These are phyloP conservation scores for Tausonia pullulans DNA, from an alignment of 1,284 basidiomycete genomes.

Conservation along the genomic window DNA sequence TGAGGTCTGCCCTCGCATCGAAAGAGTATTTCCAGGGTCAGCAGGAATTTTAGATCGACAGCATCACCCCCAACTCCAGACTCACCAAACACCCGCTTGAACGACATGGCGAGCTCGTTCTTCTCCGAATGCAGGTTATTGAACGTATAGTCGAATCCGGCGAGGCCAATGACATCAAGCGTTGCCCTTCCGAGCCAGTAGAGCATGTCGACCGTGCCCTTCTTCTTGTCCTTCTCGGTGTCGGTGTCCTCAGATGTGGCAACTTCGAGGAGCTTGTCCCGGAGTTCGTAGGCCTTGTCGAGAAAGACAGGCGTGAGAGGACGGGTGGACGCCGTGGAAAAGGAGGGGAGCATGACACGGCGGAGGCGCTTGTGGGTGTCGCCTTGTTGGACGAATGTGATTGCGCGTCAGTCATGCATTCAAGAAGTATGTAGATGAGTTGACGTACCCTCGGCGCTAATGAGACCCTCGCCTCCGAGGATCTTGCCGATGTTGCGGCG, in stretches of 20 bases:
- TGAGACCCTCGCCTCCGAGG: constrained; percentile 7
- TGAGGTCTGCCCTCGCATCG: neutral
- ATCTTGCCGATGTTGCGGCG: neutral
- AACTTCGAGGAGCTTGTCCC: constrained; percentile 13
- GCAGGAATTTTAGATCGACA: neutral
- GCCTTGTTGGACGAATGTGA: neutral
- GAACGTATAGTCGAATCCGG: constrained; percentile 56
- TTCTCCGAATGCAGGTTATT: constrained; percentile 34
- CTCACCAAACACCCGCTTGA: constrained; percentile 45
- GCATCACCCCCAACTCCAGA: constrained; percentile 31
- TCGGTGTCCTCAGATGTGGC: constrained; percentile 20
- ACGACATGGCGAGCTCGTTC: constrained; percentile 48
- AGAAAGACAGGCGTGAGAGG: constrained; percentile 47
- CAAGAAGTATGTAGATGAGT: neutral
- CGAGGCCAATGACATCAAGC: constrained; percentile 58
- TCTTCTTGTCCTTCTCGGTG: constrained; percentile 13
- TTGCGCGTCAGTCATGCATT: neutral
- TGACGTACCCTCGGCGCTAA: constrained; percentile 2
- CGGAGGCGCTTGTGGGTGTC: constrained; percentile 9
- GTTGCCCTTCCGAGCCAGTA: constrained; percentile 52
- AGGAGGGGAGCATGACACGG: constrained; percentile 32
- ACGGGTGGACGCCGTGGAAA: constrained; percentile 29
- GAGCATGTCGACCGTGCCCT: constrained; percentile 45
- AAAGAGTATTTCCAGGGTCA: neutral
- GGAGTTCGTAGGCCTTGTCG: constrained; percentile 9